Conservation (phyloP, 2,329 filamentous ascomycete genomes). For the Ophiostoma novo-ulmi region DNA sequence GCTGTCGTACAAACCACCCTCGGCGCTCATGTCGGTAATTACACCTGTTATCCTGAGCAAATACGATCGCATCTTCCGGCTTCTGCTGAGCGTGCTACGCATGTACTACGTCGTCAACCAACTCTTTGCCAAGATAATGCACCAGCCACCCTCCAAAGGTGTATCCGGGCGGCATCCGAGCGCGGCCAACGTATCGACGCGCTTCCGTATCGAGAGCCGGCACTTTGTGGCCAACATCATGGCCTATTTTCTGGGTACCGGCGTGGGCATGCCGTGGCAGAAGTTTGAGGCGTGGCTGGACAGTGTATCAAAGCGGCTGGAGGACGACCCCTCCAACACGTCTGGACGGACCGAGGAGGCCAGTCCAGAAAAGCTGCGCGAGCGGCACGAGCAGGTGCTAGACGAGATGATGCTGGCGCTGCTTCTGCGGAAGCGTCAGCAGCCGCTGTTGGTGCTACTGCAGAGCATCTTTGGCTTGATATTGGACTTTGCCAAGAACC, state of each 20-base stretch:
- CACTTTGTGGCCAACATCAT: conserved; percentile 71
- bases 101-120: conserved; percentile 71
- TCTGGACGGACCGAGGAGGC: conserved; percentile 32
- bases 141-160: background rate
- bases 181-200: conserved; percentile 30
- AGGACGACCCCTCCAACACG: conserved; percentile 35
- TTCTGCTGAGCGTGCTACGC: conserved; percentile 69
- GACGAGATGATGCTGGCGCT: conserved; percentile 70
- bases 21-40: conserved; percentile 67
- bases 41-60: conserved; percentile 64
- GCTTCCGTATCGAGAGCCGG: conserved; percentile 70
- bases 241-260: conserved; percentile 74
- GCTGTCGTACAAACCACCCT: conserved; percentile 74
- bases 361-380: conserved; percentile 62
- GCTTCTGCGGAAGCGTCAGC: conserved; percentile 68
- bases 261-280: conserved; percentile 68
- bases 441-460: conserved; percentile 64
- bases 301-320: conserved; percentile 55
- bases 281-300: conserved; percentile 63
- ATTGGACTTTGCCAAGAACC: conserved; percentile 60
- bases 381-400: conserved; percentile 66
- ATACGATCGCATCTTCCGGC: conserved; percentile 80
- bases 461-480: conserved; percentile 71
- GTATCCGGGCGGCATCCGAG: background rate
- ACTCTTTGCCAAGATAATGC: conserved; percentile 49